Evolutionary conservation across 805 yeast genomes (phyloP), one percentile per base, ranked within the genome.

Genomic region (Trichomonascus vanleenenianus): DNA sequence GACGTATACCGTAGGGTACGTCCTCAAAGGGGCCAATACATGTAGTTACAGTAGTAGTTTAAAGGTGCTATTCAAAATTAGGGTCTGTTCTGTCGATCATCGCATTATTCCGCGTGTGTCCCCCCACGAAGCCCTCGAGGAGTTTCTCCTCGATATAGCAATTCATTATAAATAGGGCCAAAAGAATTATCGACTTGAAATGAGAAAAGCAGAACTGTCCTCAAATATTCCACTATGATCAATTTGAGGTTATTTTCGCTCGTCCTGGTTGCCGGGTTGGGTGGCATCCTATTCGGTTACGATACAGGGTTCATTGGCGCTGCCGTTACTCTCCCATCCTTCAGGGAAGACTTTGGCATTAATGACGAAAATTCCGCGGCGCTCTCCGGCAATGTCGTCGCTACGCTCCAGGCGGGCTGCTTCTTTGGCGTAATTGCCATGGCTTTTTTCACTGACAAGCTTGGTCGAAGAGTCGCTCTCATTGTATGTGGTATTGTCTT

Each of bases 291-390:
- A 33, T 87, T 83, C 60, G 96, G 96, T 1, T 88, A 85, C 59
- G 96, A 87, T 62, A 87, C 96, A 0, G 96, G 96, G 1, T 66
- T 85, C 40, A 82, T 86, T 43, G 86, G 86, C 59, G 86, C 85
- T 50, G 67, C 87, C 4, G 59, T 83, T 44, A 93, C 85, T 51
- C 85, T 88, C 94, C 55, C 65, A 10, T 84, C 75, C 58, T 87
- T 87, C 36, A 69, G 71, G 35, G 49, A 63, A 1, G 68, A 74
- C 39, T 77, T 85, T 52, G 77, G 91, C 1, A 51, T 50, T 27
- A 50, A 55, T 69, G 62, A 67, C 12, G 52, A 52, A 0, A 45
- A 53, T 8, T 33, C 18, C 2, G 76, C 84, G 1, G 74, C 67
- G 45, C 83, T 85, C 58, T 67, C 79, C 44, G 81, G 95, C 0